Percentiles rank a stretch among this genome's conserved stretches.
phyloP scores from a whole-genome alignment of 441 rosid species.

The Mallotus japonicus region DNA sequence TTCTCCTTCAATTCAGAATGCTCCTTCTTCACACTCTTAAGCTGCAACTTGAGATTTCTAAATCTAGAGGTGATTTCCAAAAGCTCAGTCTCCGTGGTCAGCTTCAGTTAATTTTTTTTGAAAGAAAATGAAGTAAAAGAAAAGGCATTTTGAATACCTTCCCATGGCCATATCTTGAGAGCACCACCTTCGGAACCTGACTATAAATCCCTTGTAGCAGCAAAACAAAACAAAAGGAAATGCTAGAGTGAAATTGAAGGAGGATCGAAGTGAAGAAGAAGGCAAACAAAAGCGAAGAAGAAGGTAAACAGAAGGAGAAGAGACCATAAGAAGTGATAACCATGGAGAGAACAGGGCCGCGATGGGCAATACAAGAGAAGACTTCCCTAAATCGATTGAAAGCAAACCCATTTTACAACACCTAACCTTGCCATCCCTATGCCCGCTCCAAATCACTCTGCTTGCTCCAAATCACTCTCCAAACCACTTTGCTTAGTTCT shows the following conservation, averaged over 20 bases:
- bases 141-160: slow-evolving; percentile 48
- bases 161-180: slow-evolving; percentile 96
- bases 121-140: no score
- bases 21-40: no score
- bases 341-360: slow-evolving; percentile 66
- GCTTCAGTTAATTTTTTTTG: no score
- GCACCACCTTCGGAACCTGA: slow-evolving; percentile 85
- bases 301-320: background rate
- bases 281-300: background rate
- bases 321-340: slow-evolving; percentile 71
- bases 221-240: background rate
- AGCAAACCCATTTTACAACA: slow-evolving; percentile 75
- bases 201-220: slow-evolving; percentile 84
- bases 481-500: background rate
- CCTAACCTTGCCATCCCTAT: slow-evolving; percentile 84
- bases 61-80: no score
- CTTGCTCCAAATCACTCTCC: slow-evolving; percentile 44
- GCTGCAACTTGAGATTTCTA: no score
- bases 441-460: slow-evolving; percentile 86
- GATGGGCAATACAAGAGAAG: slow-evolving; percentile 90
- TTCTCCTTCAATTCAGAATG: no score
- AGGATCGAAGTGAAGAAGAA: no score
- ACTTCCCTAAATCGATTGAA: slow-evolving; percentile 65
- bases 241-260: no score
- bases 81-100: no score